Base-by-base conservation (phyloP, 768 basidiomycete species). In the Mycena galericulata region DNA sequence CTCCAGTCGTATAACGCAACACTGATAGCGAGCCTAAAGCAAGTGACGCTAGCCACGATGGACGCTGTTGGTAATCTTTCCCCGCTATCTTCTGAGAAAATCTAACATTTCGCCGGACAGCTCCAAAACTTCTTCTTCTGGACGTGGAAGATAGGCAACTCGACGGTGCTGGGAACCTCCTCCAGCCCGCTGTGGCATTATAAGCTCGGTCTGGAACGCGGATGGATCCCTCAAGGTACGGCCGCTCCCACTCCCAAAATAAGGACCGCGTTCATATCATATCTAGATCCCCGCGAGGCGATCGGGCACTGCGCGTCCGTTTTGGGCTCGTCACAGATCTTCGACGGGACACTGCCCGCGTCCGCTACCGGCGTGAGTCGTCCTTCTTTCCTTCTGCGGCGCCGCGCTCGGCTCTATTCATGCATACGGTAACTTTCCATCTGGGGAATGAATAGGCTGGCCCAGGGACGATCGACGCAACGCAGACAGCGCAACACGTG, bases 71-170 rank as follows among this genome's bases (percentile, higher is more conserved):
- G 34, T 36, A 14, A 36, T 36, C 34, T 36, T 36, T 36, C 34
- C 34, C 34, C 6, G 34, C 34, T 6, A 14, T 14, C 34, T 36
- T 36, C 34, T 36, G 6, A 14, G 6, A 36, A 14, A n/a, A n/a
- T n/a, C n/a, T 36, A 14, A 14, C 8, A 6, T 36, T 36, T 7
- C 34, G 14, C 14, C 34, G 8, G 14, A 6, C 14, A 36, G 27
- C 83, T 97, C 24, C 91, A 95, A 83, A 92, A 97, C 78, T 96
- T 88, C 86, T 97, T 97, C 85, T 97, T 95, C 85, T 98, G 96
- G 96, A 96, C 94, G 1, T 97, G 94, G 94, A 95, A 95, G 79
- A 95, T 97, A 66, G 94, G 95, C 56, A 90, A 92, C 76, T 95
- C 93, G n/a, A 87, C 90, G 4, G 77, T 79, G 2, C 84, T 87